phyloP scores from a whole-genome alignment of 106 monocot species.

The Gastrodia elata region DNA sequence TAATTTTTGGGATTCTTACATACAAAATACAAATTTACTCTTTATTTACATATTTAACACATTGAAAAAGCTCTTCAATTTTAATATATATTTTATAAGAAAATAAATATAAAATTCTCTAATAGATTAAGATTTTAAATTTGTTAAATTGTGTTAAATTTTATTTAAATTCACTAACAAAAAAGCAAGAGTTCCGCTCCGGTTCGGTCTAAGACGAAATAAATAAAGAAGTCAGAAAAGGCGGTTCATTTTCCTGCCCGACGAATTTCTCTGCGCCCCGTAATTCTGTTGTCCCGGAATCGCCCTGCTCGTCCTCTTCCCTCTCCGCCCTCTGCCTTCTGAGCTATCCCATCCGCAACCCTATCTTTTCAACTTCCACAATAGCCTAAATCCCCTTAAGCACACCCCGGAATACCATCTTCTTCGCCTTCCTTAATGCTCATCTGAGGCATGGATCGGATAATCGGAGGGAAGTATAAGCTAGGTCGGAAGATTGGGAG shows the following conservation, averaged over 20 bases:
- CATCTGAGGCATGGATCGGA: conserved; percentile 56
- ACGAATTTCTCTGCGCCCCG: too few relatives aligned
- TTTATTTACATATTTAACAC: too few relatives aligned
- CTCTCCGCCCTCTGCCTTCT: neutral
- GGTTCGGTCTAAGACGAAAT: neutral
- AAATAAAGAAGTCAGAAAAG: neutral
- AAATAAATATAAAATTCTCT: too few relatives aligned
- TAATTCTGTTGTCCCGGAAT: neutral
- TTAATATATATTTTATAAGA: too few relatives aligned
- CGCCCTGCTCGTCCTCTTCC: neutral
- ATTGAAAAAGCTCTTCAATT: too few relatives aligned
- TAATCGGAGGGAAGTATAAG: conserved; percentile 83
- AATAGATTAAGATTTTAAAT: too few relatives aligned
- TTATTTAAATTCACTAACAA: too few relatives aligned
- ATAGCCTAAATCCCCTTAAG: neutral
- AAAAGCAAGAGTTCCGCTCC: neutral
- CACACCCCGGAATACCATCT: neutral
- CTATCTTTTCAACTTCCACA: neutral
- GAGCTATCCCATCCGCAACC: neutral
- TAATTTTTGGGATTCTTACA: too few relatives aligned
- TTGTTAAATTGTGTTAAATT: too few relatives aligned
- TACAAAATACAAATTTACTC: too few relatives aligned
- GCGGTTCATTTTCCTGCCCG: neutral
- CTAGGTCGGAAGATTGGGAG: conserved; percentile 89
- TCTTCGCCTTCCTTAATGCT: conserved; percentile 1